Base-by-base conservation (phyloP, 805 yeast genomes). In the Brettanomyces anomalus region DNA sequence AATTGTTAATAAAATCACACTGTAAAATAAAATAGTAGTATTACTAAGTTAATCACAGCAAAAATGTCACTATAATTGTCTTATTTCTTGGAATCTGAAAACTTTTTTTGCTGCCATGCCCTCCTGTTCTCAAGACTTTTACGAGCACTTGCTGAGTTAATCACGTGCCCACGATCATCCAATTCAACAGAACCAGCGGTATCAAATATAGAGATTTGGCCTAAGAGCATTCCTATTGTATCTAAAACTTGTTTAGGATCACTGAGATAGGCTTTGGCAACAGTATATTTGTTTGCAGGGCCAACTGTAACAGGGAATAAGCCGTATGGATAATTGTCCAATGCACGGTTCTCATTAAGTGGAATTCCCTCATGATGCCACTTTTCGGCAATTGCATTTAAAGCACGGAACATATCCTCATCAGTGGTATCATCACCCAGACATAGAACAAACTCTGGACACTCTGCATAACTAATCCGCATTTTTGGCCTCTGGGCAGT, bases 391-490 rank as follows among this genome's bases (percentile, higher is more conserved):
- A 85, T 76, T 3, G 66, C 68, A 44, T 79, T 76, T 53, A 93
- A 68, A 21, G 90, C 81, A 46, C 69, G 72, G 62, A 93, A 93
- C 99, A 93, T 93, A 57, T 93, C 98, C 62, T 93, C 99, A 62
- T 93, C 99, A 0, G 99, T 93, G 35, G 81, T 72, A 61, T 93
- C 99, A 62, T 93, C 99, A 41, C 99, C 99, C 36, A 87, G 64
- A 65, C 97, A 93, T 43, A 90, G 63, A 34, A 85, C 76, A 57
- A 93, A 90, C 54, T 86, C 96, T 0, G 96, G 93, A 42, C 77
- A 66, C 41, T 74, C 70, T 1, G 70, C 72, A 14, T 37, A 42
- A 1, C 16, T 14, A 24, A 10, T 14, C 6, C 34, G 34, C 15
- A 42, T 17, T 16, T 60, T 48, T 7, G 39, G 33, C 7, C 44